These are phyloP conservation scores for Globisporangium paroecandrum DNA, from an alignment of 352 stramenopile genomes.

Conservation along the genomic window DNA sequence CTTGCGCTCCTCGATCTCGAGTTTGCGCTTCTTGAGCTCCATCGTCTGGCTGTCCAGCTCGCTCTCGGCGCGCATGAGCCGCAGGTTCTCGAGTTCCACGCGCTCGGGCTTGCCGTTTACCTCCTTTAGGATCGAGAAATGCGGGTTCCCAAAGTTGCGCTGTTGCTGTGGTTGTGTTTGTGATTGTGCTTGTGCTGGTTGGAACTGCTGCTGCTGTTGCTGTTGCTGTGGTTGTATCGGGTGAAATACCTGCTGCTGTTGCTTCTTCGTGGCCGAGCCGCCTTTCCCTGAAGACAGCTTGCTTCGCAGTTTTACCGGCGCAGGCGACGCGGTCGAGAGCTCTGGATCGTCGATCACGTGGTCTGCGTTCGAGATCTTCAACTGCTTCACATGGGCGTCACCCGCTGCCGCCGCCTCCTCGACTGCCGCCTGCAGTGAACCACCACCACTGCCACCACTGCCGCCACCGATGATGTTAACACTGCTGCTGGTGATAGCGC, in stretches of 20 bases:
- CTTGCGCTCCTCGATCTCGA: constrained; percentile 13
- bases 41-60: background rate
- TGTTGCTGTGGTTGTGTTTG: constrained; percentile 6
- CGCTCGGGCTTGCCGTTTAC: constrained; percentile 13
- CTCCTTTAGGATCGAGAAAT: constrained; percentile 14
- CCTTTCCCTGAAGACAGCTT: constrained; percentile 1
- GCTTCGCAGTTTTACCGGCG: background rate
- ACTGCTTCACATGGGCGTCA: constrained; percentile 5
- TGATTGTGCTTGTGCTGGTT: background rate
- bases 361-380: background rate
- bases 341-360: background rate
- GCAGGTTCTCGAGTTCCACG: constrained; percentile 14
- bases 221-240: constrained; percentile 1
- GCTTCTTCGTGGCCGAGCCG: background rate
- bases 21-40: constrained; percentile 12
- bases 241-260: constrained; percentile 1
- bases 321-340: background rate
- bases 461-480: background rate
- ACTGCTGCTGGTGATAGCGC: background rate
- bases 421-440: constrained; percentile 3
- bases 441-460: background rate
- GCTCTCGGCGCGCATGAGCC: constrained; percentile 6
- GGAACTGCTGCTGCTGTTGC: constrained; percentile 9
- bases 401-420: background rate
- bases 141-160: background rate